Percentiles rank a stretch among this genome's conserved stretches.
Evolutionary conservation across 1,139 yeast genomes (phyloP).

Genomic region (Meyerozyma smithsonii): DNA sequence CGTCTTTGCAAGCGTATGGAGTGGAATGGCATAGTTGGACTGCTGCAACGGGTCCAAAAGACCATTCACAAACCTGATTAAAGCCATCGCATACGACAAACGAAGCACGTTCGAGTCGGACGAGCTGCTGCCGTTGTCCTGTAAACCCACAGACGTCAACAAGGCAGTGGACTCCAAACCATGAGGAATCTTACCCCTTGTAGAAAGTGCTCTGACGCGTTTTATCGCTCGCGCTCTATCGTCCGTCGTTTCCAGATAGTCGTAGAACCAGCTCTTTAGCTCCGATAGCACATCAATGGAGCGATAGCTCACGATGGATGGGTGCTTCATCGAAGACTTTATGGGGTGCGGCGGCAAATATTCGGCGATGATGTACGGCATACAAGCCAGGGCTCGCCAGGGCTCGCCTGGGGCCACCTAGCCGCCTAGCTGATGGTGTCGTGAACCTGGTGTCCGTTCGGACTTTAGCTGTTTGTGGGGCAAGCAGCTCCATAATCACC

Average conservation of each 20-base stretch:
- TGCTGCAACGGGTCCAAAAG: conserved; percentile 83
- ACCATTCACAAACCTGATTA: conserved; percentile 89
- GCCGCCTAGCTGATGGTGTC: too few species aligned
- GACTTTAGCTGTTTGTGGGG: too few species aligned
- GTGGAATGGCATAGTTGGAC: conserved; percentile 71
- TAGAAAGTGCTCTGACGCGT: conserved; percentile 40
- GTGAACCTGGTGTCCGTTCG: too few species aligned
- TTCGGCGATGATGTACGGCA: neutral
- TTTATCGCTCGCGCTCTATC: conserved; percentile 29
- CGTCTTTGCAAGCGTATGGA: conserved; percentile 67
- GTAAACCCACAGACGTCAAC: conserved; percentile 49
- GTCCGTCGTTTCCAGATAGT: conserved; percentile 23
- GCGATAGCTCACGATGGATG: conserved; percentile 56
- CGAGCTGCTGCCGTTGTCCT: conserved; percentile 28
- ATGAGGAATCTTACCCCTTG: conserved; percentile 43
- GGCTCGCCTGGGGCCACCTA: too few species aligned
- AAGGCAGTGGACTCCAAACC: conserved; percentile 55
- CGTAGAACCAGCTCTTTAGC: conserved; percentile 58
- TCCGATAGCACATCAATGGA: conserved; percentile 44
- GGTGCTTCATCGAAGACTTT: conserved; percentile 30
- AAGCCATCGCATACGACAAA: conserved; percentile 66
- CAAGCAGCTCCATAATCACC: too few species aligned
- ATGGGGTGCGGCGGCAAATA: neutral
- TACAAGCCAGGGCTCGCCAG: too few species aligned
- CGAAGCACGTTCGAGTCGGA: conserved; percentile 30